These are phyloP conservation scores for Kernera saxatilis DNA, from an alignment of 345 rosid species.

Conservation along the genomic window DNA sequence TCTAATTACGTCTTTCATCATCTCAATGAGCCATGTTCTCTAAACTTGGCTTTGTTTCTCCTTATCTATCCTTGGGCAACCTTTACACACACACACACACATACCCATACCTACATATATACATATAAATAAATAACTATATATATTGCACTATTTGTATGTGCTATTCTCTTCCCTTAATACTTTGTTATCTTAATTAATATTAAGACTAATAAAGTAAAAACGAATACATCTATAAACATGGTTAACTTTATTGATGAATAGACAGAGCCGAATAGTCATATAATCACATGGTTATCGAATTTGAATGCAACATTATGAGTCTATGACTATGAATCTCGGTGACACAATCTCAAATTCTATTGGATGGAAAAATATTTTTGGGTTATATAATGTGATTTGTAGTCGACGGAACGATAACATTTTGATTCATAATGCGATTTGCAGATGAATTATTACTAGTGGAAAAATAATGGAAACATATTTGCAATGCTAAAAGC, in stretches of 20 bases:
- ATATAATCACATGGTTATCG: not conserved
- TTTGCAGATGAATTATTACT: not conserved
- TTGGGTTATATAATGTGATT: too few species aligned
- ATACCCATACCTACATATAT: not conserved
- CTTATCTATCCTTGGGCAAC: not conserved
- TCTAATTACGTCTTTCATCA: constrained; percentile 14
- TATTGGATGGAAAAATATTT: not conserved
- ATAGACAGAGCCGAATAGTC: not conserved
- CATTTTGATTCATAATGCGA: not conserved
- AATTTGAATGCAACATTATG: not conserved
- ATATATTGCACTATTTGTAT: not conserved
- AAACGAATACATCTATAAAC: not conserved
- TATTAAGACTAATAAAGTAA: too few species aligned
- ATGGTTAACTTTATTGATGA: not conserved
- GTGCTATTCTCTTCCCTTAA: not conserved
- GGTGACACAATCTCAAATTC: not conserved
- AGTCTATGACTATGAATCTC: not conserved
- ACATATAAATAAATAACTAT: too few species aligned
- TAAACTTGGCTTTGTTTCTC: constrained; percentile 4
- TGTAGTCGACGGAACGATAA: too few species aligned
- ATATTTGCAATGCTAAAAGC: not conserved
- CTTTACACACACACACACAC: not conserved
- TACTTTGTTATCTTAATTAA: not conserved
- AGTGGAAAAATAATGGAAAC: not conserved
- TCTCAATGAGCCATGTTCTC: constrained; percentile 24